These are phyloP conservation scores for Apiospora koreana DNA, from an alignment of 2,329 filamentous ascomycete genomes.

Conservation along the genomic window DNA sequence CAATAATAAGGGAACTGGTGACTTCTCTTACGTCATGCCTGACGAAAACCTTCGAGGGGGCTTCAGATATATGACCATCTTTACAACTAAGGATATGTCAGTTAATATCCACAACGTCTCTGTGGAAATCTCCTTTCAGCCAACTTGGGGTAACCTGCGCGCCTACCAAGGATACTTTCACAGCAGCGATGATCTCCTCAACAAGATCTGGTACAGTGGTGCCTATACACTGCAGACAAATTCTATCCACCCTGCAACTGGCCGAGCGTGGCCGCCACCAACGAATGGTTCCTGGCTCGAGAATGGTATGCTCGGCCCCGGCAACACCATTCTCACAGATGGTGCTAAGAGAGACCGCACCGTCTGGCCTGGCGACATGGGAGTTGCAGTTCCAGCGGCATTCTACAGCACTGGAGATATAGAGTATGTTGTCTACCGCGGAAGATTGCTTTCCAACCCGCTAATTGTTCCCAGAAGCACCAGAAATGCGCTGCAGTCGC, in stretches of 20 bases:
- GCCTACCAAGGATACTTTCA: conserved; percentile 56
- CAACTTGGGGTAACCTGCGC: conserved; percentile 46
- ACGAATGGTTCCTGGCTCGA: conserved; percentile 32
- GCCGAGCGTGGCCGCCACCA: conserved; percentile 30
- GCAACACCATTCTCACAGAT: conserved; percentile 39
- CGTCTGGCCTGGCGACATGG: conserved; percentile 60
- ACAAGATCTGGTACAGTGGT: conserved; percentile 57
- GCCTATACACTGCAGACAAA: conserved; percentile 51
- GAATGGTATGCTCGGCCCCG: conserved; percentile 28
- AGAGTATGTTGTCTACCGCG: conserved; percentile 22
- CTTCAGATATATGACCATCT: conserved; percentile 45
- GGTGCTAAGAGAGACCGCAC: conserved; percentile 56
- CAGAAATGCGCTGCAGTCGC: conserved; percentile 42
- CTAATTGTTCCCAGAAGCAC: conserved; percentile 36
- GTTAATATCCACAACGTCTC: conserved; percentile 24
- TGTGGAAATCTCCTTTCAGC: conserved; percentile 30
- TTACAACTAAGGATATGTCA: conserved; percentile 33
- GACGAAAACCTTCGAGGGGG: conserved; percentile 41
- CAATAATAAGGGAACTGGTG: conserved; percentile 34
- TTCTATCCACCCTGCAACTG: conserved; percentile 27
- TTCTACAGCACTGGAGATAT: conserved; percentile 52
- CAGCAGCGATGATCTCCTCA: conserved; percentile 50
- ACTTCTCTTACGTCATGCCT: conserved; percentile 39
- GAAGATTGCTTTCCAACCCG: background rate
- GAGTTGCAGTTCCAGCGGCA: conserved; percentile 49